These are phyloP conservation scores for Yarrowia bubula DNA, from an alignment of 805 yeast genomes.

Conservation along the genomic window DNA sequence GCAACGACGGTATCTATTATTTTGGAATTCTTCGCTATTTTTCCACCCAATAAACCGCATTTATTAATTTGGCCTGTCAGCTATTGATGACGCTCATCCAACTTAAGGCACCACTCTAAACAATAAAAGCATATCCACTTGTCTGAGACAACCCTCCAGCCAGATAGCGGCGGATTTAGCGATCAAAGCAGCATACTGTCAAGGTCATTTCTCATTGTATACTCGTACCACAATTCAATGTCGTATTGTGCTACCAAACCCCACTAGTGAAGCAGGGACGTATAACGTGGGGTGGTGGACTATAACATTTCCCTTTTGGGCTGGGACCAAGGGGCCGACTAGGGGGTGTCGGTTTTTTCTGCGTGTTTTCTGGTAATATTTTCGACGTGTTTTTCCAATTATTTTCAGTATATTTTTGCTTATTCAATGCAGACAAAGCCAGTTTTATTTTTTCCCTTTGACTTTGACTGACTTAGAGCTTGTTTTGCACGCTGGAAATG, in stretches of 20 bases:
- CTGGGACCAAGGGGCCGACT: background rate
- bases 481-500: background rate
- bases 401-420: background rate
- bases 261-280: background rate
- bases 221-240: background rate
- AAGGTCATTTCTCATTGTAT: too few relatives aligned
- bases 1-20: background rate
- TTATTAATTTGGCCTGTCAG: background rate
- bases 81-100: background rate
- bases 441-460: conserved; percentile 10
- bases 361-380: background rate
- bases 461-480: background rate
- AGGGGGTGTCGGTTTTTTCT: background rate
- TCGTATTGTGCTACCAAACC: background rate
- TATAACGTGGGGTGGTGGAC: background rate
- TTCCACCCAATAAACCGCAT: background rate
- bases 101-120: background rate
- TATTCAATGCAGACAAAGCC: too few relatives aligned
- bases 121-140: background rate
- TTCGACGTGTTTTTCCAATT: background rate
- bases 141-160: too few relatives aligned
- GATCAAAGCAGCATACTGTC: too few relatives aligned
- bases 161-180: too few relatives aligned
- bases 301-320: background rate
- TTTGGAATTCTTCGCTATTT: too few relatives aligned